Conservation (phyloP, 2,329 filamentous ascomycete genomes). For the Cercospora berteroae region DNA sequence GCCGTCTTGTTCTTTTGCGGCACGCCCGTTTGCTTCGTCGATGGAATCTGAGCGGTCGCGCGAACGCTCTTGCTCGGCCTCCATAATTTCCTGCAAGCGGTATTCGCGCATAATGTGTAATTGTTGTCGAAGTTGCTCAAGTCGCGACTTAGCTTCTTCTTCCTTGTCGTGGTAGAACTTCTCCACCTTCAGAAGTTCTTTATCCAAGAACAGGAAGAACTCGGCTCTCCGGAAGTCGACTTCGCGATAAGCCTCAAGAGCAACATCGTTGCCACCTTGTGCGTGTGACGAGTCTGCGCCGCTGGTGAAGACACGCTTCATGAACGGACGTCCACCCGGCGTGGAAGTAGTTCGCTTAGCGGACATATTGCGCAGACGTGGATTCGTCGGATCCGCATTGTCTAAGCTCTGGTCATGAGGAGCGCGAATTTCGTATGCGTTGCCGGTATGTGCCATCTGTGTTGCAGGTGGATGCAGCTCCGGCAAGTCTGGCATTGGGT, state of each 20-base stretch:
- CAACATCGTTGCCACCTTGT: slow-evolving; percentile 44
- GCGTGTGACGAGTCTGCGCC: slow-evolving; percentile 32
- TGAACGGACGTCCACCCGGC: slow-evolving; percentile 30
- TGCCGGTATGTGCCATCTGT: slow-evolving; percentile 30
- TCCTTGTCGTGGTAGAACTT: slow-evolving; percentile 86
- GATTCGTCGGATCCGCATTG: slow-evolving; percentile 28
- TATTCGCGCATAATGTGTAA: slow-evolving; percentile 90
- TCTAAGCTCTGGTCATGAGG: slow-evolving; percentile 16
- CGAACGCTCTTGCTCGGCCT: slow-evolving; percentile 43
- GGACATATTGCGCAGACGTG: slow-evolving; percentile 18
- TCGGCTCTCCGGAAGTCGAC: slow-evolving; percentile 74
- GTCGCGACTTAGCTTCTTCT: slow-evolving; percentile 71
- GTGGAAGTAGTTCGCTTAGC: slow-evolving; percentile 45
- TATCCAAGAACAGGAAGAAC: slow-evolving; percentile 82
- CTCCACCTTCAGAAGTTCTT: slow-evolving; percentile 87
- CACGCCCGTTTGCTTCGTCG: slow-evolving; percentile 1
- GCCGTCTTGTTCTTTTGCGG: slow-evolving; percentile 2
- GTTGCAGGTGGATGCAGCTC: slow-evolving; percentile 21
- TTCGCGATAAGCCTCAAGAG: slow-evolving; percentile 58
- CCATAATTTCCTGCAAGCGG: slow-evolving; percentile 69
- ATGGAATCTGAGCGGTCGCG: slow-evolving; percentile 9
- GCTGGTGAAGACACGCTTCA: slow-evolving; percentile 29
- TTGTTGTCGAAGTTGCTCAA: slow-evolving; percentile 73
- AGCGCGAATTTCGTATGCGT: slow-evolving; percentile 28
- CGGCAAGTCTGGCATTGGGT: not conserved